Evolutionary conservation across 441 rosid species (phyloP).

Genomic region (Pelargonium australe): DNA sequence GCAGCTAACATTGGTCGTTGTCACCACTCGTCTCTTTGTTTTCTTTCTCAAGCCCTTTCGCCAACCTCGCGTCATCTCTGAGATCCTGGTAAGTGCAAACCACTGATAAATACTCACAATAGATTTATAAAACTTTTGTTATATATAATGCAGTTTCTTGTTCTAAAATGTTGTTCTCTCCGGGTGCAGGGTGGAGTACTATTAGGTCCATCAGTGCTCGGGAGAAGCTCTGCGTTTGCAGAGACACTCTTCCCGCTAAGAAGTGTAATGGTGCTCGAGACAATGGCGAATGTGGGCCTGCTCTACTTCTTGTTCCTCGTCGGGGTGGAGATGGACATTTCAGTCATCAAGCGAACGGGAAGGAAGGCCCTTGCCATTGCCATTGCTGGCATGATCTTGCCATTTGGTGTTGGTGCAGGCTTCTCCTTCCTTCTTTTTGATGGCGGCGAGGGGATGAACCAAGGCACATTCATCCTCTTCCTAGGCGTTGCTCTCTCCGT

Average conservation of each 20-base stretch:
- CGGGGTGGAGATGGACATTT: constrained; percentile 89
- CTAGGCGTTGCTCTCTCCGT: constrained; percentile 87
- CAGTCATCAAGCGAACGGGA: constrained; percentile 57
- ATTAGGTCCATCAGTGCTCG: constrained; percentile 78
- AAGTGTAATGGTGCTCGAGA: constrained; percentile 95
- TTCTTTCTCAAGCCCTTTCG: constrained; percentile 73
- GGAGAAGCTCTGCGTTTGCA: constrained; percentile 36
- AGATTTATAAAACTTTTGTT: too few relatives aligned
- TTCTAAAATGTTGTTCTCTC: background rate
- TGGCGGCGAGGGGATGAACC: too few relatives aligned
- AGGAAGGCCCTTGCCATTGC: constrained; percentile 60
- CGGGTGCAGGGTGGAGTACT: constrained; percentile 64
- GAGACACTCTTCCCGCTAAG: constrained; percentile 58
- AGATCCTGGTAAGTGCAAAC: constrained; percentile 53
- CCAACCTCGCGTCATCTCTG: constrained; percentile 87
- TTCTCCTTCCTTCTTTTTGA: constrained; percentile 23
- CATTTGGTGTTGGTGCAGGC: constrained; percentile 51
- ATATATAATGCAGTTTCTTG: too few relatives aligned
- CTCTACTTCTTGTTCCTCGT: constrained; percentile 83
- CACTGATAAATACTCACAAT: too few relatives aligned
- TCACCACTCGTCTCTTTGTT: constrained; percentile 62
- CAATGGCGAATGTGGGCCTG: constrained; percentile 93
- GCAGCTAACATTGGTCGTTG: constrained; percentile 70
- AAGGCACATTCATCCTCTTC: constrained; percentile 53
- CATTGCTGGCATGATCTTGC: constrained; percentile 69